These are phyloP conservation scores for Microbotryum silenes-acaulis DNA, from an alignment of 1,284 basidiomycete species.

Conservation along the genomic window DNA sequence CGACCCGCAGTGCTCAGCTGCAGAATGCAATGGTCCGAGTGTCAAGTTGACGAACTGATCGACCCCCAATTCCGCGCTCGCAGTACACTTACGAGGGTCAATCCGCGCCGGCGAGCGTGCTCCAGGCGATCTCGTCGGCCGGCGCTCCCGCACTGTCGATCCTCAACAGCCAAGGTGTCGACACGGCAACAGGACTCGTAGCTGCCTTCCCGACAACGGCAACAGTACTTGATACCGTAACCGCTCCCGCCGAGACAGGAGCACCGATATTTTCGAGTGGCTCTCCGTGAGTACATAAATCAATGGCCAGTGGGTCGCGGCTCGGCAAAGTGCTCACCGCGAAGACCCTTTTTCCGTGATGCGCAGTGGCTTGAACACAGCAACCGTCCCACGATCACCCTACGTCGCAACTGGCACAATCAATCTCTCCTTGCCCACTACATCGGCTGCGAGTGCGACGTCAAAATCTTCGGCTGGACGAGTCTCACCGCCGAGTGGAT, in stretches of 20 bases:
- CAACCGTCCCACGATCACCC: slow-evolving; percentile 11
- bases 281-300: slow-evolving; percentile 1
- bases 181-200: slow-evolving; percentile 18
- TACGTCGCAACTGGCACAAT: slow-evolving; percentile 20
- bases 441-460: too few species aligned
- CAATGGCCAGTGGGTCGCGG: too few species aligned
- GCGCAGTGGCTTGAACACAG: slow-evolving; percentile 12
- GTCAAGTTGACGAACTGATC: too few species aligned
- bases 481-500: too few species aligned
- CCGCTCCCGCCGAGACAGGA: slow-evolving; percentile 8
- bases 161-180: neutral
- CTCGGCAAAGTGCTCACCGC: neutral
- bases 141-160: slow-evolving; percentile 9
- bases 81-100: slow-evolving; percentile 17
- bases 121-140: slow-evolving; percentile 15
- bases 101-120: slow-evolving; percentile 7
- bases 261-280: slow-evolving; percentile 5
- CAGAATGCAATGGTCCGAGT: too few species aligned
- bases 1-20: neutral
- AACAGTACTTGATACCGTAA: slow-evolving; percentile 8
- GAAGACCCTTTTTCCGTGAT: neutral
- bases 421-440: neutral
- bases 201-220: slow-evolving; percentile 19
- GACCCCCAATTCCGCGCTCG: too few species aligned
- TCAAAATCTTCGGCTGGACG: too few species aligned